Evolutionary conservation across 306 rosid genomes (phyloP).

Genomic region (Cucurbita moschata): DNA sequence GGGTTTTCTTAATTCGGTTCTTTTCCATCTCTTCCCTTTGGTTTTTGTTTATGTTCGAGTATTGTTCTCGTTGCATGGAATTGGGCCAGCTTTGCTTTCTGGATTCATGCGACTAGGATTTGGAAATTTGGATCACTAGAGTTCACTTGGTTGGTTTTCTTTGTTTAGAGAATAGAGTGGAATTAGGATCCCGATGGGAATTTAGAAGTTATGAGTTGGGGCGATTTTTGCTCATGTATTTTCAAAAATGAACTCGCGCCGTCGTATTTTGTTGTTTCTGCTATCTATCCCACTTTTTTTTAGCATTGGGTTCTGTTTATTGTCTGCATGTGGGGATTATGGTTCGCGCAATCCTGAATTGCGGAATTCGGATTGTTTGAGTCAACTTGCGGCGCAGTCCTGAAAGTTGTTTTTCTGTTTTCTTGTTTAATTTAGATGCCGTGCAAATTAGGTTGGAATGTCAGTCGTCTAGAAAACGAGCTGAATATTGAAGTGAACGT

Average conservation of each 20-base stretch:
- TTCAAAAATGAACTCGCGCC: background rate
- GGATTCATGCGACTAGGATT: background rate
- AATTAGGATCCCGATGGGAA: background rate
- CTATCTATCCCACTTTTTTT: background rate
- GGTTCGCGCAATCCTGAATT: background rate
- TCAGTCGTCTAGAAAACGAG: background rate
- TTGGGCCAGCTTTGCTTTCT: background rate
- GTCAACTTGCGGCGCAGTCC: background rate
- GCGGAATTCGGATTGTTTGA: background rate
- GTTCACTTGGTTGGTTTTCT: background rate
- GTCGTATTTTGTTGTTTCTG: background rate
- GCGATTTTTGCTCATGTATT: background rate
- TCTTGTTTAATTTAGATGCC: background rate
- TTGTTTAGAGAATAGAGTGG: background rate
- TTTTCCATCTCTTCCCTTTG: background rate
- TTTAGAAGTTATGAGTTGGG: background rate
- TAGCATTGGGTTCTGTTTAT: background rate
- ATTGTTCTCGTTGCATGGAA: background rate
- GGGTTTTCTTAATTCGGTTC: background rate
- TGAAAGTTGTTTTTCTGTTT: background rate
- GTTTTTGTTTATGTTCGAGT: background rate
- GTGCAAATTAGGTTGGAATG: background rate
- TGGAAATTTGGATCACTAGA: background rate
- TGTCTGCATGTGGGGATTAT: constrained; percentile 4
- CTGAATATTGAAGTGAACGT: background rate